Percentiles rank a stretch among this genome's conserved stretches.
These are phyloP conservation scores for Camelina laxa DNA, from an alignment of 345 rosid genomes.

Conservation along the genomic window DNA sequence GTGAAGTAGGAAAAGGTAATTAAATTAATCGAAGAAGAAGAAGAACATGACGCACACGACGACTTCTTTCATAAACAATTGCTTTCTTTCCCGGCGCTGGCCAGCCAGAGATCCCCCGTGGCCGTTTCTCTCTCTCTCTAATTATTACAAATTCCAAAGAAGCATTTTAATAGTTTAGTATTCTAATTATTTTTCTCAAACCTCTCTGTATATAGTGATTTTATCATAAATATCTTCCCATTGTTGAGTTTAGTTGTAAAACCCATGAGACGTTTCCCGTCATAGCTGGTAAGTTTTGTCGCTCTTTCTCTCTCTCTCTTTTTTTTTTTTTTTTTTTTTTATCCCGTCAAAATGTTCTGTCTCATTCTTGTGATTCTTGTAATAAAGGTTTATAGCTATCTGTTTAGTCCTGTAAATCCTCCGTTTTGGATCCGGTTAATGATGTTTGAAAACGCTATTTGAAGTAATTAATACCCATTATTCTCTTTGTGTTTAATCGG, in stretches of 20 bases:
- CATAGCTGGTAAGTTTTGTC: slow-evolving; percentile 39
- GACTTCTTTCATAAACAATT: slow-evolving; percentile 27
- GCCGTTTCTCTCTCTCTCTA: slow-evolving; percentile 34
- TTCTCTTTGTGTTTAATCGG: neutral
- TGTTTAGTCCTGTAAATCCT: neutral
- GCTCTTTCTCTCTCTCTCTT: neutral
- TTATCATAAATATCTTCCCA: neutral
- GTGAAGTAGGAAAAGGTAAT: neutral
- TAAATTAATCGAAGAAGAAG: neutral
- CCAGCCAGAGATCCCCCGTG: slow-evolving; percentile 34
- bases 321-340: neutral
- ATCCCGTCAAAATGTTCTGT: neutral
- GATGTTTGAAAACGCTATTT: slow-evolving; percentile 3
- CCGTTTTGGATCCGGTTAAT: slow-evolving; percentile 12
- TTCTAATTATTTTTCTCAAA: neutral
- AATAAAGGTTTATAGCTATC: neutral
- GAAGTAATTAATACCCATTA: too few relatives aligned
- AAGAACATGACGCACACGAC: slow-evolving; percentile 42
- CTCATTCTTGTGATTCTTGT: slow-evolving; percentile 15
- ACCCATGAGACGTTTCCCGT: slow-evolving; percentile 31
- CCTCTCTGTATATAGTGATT: slow-evolving; percentile 3
- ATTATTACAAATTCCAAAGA: slow-evolving; percentile 21
- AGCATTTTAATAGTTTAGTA: neutral
- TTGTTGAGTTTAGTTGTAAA: slow-evolving; percentile 32
- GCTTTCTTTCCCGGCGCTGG: neutral